phyloP scores from a whole-genome alignment of 1,139 yeast species.

The Magnusiomyces sp. region DNA sequence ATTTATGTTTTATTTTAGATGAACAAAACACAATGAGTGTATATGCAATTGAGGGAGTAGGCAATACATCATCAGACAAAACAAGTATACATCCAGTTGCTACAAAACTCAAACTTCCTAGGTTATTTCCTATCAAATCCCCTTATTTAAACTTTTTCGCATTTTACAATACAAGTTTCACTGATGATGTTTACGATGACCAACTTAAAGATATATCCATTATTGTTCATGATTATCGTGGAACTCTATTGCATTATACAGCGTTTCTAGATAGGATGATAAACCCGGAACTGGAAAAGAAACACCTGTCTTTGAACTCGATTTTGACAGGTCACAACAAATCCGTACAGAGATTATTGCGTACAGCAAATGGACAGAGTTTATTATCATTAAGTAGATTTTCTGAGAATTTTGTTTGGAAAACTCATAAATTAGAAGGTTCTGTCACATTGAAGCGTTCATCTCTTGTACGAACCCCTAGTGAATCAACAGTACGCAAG shows the following conservation, averaged over 20 bases:
- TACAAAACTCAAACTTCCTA: constrained; percentile 8
- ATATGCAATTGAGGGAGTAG: constrained; percentile 45
- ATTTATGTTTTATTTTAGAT: constrained; percentile 49
- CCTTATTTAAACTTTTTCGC: constrained; percentile 12
- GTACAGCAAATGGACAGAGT: constrained; percentile 56
- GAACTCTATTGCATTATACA: constrained; percentile 42
- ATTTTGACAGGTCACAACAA: constrained; percentile 78
- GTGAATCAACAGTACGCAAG: constrained; percentile 34
- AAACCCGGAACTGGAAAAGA: constrained; percentile 18
- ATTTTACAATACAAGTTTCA: constrained; percentile 11
- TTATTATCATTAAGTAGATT: constrained; percentile 38
- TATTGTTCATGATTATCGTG: constrained; percentile 43
- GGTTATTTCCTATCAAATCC: constrained; percentile 16
- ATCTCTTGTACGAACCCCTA: constrained; percentile 23
- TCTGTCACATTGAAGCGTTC: constrained; percentile 24
- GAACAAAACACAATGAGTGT: constrained; percentile 39
- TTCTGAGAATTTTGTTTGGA: constrained; percentile 31
- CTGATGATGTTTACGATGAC: not conserved
- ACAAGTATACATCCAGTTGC: constrained; percentile 8
- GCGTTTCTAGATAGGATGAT: constrained; percentile 35
- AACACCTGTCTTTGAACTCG: constrained; percentile 19
- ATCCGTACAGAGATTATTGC: constrained; percentile 57
- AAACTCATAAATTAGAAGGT: constrained; percentile 21
- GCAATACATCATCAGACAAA: constrained; percentile 36
- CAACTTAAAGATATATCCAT: constrained; percentile 33